These are phyloP conservation scores for Pisolithus microcarpus DNA, from an alignment of 768 basidiomycete genomes.

Conservation along the genomic window DNA sequence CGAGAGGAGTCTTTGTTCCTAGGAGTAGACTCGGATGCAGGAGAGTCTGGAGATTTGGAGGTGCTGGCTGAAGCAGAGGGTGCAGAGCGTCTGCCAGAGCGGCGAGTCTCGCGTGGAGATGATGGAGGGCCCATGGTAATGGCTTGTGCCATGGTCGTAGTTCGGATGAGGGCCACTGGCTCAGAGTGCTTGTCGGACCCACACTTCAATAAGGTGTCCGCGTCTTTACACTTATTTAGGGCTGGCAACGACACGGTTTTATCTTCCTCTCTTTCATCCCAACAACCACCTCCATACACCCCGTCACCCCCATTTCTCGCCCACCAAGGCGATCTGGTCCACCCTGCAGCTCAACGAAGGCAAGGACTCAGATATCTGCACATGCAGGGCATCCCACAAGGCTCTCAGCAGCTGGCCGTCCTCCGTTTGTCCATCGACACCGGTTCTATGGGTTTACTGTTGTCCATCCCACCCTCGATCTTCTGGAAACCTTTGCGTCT, in stretches of 20 bases:
- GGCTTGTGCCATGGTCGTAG: constrained; percentile 50
- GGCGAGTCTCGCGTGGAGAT: constrained; percentile 69
- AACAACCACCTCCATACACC: constrained; percentile 1
- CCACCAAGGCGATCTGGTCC: not conserved
- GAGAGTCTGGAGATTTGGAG: constrained; percentile 70
- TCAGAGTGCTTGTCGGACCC: constrained; percentile 5
- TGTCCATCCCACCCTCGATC: not conserved
- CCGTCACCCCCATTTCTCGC: constrained; percentile 2
- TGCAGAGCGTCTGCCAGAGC: constrained; percentile 67
- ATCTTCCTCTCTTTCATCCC: constrained; percentile 8
- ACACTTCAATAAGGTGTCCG: constrained; percentile 2
- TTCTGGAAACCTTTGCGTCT: not conserved
- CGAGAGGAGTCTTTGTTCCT: constrained; percentile 38
- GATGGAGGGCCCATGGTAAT: constrained; percentile 71
- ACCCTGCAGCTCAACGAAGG: too few species aligned
- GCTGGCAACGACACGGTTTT: constrained; percentile 23
- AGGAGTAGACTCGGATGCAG: constrained; percentile 40
- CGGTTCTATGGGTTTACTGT: not conserved
- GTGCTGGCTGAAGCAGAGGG: constrained; percentile 60
- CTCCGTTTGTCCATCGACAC: not conserved
- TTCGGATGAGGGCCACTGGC: constrained; percentile 5
- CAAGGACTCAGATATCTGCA: too few species aligned
- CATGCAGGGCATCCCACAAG: too few species aligned
- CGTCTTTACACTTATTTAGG: constrained; percentile 28
- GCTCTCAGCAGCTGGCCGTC: too few species aligned